phyloP scores from a whole-genome alignment of 345 rosid species.

The Salix suchowensis region DNA sequence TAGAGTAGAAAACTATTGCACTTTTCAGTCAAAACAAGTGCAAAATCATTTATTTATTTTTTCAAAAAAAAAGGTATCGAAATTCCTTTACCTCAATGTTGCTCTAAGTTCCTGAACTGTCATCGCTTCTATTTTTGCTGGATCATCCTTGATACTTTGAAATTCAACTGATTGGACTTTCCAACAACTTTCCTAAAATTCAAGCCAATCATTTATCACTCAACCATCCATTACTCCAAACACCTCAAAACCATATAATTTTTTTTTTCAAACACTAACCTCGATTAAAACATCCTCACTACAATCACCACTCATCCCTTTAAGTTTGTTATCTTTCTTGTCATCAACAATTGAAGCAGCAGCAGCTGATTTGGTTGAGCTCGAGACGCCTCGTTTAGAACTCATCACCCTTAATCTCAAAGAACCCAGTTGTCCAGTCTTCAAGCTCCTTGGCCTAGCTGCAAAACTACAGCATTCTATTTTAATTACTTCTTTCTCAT shows the following conservation, averaged over 20 bases:
- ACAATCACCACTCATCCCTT: conserved; percentile 19
- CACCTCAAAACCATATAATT: not conserved
- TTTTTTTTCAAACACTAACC: conserved; percentile 9
- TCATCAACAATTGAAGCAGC: conserved; percentile 24
- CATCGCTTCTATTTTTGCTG: conserved; percentile 48
- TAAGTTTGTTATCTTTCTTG: conserved; percentile 35
- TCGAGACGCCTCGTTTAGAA: conserved; percentile 39
- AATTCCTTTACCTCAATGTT: conserved; percentile 51
- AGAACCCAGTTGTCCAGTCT: conserved; percentile 23
- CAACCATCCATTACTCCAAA: not conserved
- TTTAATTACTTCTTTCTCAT: not conserved
- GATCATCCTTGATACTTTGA: conserved; percentile 38
- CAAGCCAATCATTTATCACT: not conserved
- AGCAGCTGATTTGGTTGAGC: conserved; percentile 16
- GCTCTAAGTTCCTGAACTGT: conserved; percentile 70
- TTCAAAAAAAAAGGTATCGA: not conserved
- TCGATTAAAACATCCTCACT: conserved; percentile 21
- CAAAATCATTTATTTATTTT: not conserved
- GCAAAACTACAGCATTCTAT: conserved; percentile 33
- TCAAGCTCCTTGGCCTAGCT: conserved; percentile 32
- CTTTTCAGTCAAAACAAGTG: not conserved
- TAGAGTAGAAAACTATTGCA: not conserved
- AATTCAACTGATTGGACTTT: conserved; percentile 17
- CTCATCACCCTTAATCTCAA: conserved; percentile 29
- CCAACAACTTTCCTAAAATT: not conserved